Conservation (phyloP, 495 filamentous ascomycete species). For the Elasticomyces elasticus region DNA sequence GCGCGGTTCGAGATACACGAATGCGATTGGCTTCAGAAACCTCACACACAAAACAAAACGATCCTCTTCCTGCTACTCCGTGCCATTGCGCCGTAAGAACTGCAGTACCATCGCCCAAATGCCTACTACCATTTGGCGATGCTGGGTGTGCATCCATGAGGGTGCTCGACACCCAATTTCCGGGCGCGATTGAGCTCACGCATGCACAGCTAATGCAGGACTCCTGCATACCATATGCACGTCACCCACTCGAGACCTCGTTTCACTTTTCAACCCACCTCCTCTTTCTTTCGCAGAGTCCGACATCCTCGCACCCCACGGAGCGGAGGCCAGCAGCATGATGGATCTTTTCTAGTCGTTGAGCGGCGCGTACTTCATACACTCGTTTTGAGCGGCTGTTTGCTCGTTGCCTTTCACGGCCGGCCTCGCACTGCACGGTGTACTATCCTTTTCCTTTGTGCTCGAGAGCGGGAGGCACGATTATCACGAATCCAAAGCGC, state of each 20-base stretch:
- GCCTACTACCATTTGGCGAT: too few relatives aligned
- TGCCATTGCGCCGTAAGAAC: too few relatives aligned
- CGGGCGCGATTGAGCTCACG: not conserved
- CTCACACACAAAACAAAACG: too few relatives aligned
- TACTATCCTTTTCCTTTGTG: constrained; percentile 13
- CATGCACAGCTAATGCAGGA: not conserved
- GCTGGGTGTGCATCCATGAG: too few relatives aligned
- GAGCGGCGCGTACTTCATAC: not conserved
- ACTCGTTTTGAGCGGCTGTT: not conserved
- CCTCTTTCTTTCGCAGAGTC: not conserved
- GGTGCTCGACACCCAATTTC: not conserved
- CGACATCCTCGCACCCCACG: not conserved
- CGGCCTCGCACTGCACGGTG: not conserved
- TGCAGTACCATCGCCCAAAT: too few relatives aligned
- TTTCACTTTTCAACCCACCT: not conserved
- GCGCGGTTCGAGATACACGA: not conserved
- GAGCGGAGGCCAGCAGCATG: not conserved
- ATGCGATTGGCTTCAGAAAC: not conserved
- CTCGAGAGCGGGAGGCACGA: not conserved
- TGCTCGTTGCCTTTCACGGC: not conserved
- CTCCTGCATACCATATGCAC: not conserved
- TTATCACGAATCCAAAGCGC: constrained; percentile 11
- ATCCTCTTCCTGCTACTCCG: too few relatives aligned
- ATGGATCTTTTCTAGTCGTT: not conserved
- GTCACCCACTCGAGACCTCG: not conserved